Conservation (phyloP, 768 basidiomycete genomes). For the Amanita pseudoporphyria region DNA sequence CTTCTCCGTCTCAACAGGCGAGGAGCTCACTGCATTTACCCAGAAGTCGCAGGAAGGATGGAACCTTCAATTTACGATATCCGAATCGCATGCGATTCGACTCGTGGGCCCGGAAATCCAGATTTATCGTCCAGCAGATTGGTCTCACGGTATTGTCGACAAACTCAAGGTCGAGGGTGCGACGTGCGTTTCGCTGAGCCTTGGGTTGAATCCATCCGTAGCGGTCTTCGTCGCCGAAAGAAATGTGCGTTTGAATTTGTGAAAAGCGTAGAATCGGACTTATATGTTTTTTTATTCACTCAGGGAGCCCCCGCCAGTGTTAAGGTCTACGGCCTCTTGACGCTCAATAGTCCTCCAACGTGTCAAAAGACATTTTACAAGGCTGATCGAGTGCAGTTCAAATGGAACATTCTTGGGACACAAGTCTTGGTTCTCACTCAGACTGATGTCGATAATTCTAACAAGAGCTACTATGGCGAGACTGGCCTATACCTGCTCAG, state of each 20-base stretch:
- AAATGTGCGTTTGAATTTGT: constrained; percentile 43
- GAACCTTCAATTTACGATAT: constrained; percentile 87
- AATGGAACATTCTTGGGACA: constrained; percentile 94
- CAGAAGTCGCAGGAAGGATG: constrained; percentile 91
- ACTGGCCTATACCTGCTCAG: constrained; percentile 90
- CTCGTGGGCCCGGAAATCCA: constrained; percentile 77
- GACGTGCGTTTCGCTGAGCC: constrained; percentile 67
- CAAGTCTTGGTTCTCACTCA: constrained; percentile 88
- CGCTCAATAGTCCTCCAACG: constrained; percentile 52
- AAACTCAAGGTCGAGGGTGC: constrained; percentile 80
- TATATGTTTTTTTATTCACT: not conserved
- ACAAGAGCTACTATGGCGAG: constrained; percentile 98
- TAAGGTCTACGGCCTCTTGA: constrained; percentile 69
- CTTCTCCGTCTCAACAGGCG: constrained; percentile 78
- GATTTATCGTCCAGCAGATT: constrained; percentile 73
- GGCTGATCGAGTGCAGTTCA: constrained; percentile 86
- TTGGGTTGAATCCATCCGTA: constrained; percentile 79
- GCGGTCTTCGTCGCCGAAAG: constrained; percentile 92
- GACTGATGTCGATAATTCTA: constrained; percentile 94
- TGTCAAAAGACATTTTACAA: constrained; percentile 94
- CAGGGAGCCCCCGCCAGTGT: constrained; percentile 85
- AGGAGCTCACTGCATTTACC: constrained; percentile 78
- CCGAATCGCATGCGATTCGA: constrained; percentile 78
- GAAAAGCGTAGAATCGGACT: not conserved
- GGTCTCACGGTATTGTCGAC: constrained; percentile 70